Conservation (phyloP, 2,329 filamentous ascomycete genomes). For the Aspergillus latus region DNA sequence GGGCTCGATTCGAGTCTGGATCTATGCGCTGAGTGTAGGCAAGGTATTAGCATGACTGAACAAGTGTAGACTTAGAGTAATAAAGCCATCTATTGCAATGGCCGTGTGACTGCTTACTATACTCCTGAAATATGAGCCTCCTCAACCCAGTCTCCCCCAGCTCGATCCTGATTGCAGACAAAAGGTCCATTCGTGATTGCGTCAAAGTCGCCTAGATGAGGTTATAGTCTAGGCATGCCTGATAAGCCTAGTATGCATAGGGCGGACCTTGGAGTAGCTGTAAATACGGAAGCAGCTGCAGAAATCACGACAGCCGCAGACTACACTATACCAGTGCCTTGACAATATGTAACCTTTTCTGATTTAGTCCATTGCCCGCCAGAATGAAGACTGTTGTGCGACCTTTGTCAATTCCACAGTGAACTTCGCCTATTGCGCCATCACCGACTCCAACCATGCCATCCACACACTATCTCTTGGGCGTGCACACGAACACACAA, state of each 20-base stretch:
- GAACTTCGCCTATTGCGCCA: conserved; percentile 5
- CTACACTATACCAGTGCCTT: background rate
- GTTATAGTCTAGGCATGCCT: background rate
- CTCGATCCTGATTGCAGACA: background rate
- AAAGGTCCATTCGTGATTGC: background rate
- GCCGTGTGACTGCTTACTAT: too few species aligned
- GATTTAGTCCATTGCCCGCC: too few species aligned
- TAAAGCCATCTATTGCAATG: too few species aligned
- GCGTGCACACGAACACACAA: too few species aligned
- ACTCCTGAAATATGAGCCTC: too few species aligned
- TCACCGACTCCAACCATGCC: background rate
- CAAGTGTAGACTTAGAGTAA: too few species aligned
- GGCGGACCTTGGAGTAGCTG: too few species aligned
- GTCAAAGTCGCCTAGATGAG: conserved; percentile 5
- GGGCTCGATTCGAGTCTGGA: background rate
- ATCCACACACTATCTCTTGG: background rate
- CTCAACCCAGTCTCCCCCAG: background rate
- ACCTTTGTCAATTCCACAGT: background rate
- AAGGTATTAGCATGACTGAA: too few species aligned
- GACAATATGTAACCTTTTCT: background rate
- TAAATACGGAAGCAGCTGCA: background rate
- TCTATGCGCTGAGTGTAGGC: background rate
- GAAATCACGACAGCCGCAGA: background rate
- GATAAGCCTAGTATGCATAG: background rate
- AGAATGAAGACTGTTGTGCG: too few species aligned